Evolutionary conservation across 1,284 basidiomycete species (phyloP).

Genomic region (Cronartium quercuum): DNA sequence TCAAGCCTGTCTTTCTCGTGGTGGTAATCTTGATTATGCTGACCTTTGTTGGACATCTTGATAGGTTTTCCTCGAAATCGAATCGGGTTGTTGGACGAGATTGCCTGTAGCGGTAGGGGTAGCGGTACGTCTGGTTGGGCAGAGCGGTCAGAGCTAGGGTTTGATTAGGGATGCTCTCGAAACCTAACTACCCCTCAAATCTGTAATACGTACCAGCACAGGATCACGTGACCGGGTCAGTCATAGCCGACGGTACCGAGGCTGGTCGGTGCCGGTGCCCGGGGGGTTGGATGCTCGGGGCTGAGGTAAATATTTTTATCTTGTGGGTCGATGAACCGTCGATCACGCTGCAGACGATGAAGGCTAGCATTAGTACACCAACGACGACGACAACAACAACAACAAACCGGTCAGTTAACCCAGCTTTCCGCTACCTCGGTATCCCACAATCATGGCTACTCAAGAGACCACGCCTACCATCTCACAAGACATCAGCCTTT

Average conservation of each 20-base stretch:
- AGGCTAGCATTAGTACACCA: too few relatives aligned
- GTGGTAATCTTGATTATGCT: background rate
- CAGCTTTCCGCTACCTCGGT: constrained; percentile 38
- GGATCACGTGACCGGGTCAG: too few relatives aligned
- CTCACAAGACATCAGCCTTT: constrained; percentile 49
- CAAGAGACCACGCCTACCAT: constrained; percentile 46
- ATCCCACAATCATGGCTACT: constrained; percentile 42
- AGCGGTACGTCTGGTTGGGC: background rate
- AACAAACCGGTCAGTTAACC: constrained; percentile 28
- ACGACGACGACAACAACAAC: too few relatives aligned
- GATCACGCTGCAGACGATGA: too few relatives aligned
- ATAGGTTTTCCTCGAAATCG: background rate
- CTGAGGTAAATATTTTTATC: too few relatives aligned
- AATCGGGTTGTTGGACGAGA: background rate
- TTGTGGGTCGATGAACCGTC: too few relatives aligned
- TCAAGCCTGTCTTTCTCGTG: background rate
- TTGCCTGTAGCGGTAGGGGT: too few relatives aligned
- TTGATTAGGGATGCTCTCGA: background rate
- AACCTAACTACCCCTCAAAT: too few relatives aligned
- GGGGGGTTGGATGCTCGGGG: too few relatives aligned
- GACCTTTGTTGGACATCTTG: constrained; percentile 36
- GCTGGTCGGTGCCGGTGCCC: too few relatives aligned
- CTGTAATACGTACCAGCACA: too few relatives aligned
- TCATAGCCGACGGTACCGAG: too few relatives aligned
- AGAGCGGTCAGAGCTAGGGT: background rate